These are phyloP conservation scores for Boletus smithii DNA, from an alignment of 1,284 basidiomycete species.

Conservation along the genomic window DNA sequence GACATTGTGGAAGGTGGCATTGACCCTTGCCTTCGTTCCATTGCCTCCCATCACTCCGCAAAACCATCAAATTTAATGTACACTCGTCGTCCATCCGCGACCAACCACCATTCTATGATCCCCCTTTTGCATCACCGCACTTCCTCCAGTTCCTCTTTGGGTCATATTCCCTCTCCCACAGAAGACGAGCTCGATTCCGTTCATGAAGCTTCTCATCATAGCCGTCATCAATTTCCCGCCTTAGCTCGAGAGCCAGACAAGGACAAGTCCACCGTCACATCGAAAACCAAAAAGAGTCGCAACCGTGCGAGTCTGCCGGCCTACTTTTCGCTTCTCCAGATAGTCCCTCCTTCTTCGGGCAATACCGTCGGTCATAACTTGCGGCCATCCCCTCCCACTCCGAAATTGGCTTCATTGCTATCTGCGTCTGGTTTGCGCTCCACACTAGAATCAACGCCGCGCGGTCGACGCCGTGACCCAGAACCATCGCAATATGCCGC, in stretches of 20 bases:
- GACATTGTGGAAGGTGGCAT: conserved; percentile 24
- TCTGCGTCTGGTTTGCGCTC: conserved; percentile 32
- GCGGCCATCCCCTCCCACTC: conserved; percentile 56
- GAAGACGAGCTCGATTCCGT: conserved; percentile 44
- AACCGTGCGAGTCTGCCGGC: conserved; percentile 73
- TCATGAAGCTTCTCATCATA: conserved; percentile 31
- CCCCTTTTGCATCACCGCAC: conserved; percentile 54
- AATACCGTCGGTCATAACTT: conserved; percentile 40
- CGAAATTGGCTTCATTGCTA: conserved; percentile 42
- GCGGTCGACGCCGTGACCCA: conserved; percentile 47
- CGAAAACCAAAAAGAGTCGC: conserved; percentile 50
- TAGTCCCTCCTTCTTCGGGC: conserved; percentile 46
- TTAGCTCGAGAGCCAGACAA: conserved; percentile 32
- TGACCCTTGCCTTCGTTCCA: conserved; percentile 36
- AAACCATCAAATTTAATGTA: conserved; percentile 49
- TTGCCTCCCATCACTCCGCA: conserved; percentile 34
- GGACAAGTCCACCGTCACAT: conserved; percentile 37
- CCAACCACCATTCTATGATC: conserved; percentile 62
- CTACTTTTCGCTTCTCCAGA: conserved; percentile 69
- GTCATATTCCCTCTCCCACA: conserved; percentile 37
- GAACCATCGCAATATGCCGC: conserved; percentile 37
- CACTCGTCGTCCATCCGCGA: conserved; percentile 65
- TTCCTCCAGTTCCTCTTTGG: conserved; percentile 42
- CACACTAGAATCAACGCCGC: conserved; percentile 40
- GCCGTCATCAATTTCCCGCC: conserved; percentile 20